These are phyloP conservation scores for Metschnikowia reukaufii DNA, from an alignment of 805 yeast species.

Conservation along the genomic window DNA sequence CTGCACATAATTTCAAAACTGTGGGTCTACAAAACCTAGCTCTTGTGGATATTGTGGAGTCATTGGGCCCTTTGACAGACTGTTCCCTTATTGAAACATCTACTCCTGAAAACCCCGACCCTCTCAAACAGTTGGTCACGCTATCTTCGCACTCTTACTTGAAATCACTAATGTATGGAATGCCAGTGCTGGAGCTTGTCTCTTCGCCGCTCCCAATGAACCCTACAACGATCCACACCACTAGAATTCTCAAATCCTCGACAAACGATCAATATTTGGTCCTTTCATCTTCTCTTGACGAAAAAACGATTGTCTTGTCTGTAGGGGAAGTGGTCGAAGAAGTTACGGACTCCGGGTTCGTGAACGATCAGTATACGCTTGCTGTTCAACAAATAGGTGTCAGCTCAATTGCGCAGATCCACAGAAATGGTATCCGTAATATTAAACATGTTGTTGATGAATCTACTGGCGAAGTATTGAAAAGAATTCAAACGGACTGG, in stretches of 20 bases:
- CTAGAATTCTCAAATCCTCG: conserved; percentile 47
- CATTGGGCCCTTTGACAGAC: conserved; percentile 53
- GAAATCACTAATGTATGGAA: conserved; percentile 54
- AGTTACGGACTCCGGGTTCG: conserved; percentile 64
- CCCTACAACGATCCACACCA: conserved; percentile 64
- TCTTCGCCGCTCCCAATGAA: conserved; percentile 71
- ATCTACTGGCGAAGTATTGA: conserved; percentile 7
- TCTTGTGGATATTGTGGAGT: conserved; percentile 50
- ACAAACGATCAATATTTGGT: conserved; percentile 62
- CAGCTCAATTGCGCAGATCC: conserved; percentile 67
- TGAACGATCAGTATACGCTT: conserved; percentile 57
- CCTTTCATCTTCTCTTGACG: conserved; percentile 53
- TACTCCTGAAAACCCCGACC: conserved; percentile 16
- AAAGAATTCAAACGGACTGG: conserved; percentile 56
- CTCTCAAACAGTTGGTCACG: conserved; percentile 26
- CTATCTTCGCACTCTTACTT: conserved; percentile 47
- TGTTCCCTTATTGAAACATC: conserved; percentile 21
- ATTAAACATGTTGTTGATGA: conserved; percentile 22
- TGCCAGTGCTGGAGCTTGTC: conserved; percentile 61
- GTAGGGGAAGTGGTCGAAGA: conserved; percentile 82
- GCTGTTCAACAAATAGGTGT: conserved; percentile 67
- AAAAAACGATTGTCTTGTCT: conserved; percentile 68
- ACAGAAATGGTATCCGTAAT: conserved; percentile 67
- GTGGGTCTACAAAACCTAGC: conserved; percentile 55
- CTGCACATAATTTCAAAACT: conserved; percentile 24